phyloP scores from a whole-genome alignment of 805 yeast genomes.

The Metschnikowia similis region DNA sequence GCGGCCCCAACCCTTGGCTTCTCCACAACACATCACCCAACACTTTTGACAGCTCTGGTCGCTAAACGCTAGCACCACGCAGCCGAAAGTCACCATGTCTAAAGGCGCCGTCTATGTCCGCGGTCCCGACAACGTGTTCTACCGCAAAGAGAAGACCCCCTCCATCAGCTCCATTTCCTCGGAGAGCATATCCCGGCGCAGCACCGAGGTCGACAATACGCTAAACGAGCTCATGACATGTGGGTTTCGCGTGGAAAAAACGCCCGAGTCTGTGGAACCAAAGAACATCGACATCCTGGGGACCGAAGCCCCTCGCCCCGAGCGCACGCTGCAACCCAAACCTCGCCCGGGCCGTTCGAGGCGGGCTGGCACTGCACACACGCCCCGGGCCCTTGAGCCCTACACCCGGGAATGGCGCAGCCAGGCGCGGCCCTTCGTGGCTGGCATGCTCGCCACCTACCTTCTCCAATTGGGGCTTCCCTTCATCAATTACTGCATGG shows the following conservation, averaged over 20 bases:
- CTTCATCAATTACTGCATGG: slow-evolving; percentile 18
- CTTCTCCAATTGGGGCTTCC: slow-evolving; percentile 21
- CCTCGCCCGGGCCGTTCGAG: background rate
- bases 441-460: slow-evolving; percentile 25
- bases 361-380: background rate
- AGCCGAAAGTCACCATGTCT: background rate
- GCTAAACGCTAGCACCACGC: too few species aligned
- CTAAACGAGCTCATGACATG: slow-evolving; percentile 31
- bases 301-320: background rate
- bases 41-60: too few species aligned
- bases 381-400: background rate
- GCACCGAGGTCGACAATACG: slow-evolving; percentile 22
- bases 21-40: too few species aligned
- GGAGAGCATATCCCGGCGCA: slow-evolving; percentile 26
- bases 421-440: slow-evolving; percentile 18
- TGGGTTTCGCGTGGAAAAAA: slow-evolving; percentile 21
- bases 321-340: background rate
- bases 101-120: slow-evolving; percentile 10
- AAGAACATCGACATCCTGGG: background rate
- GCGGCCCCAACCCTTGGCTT: too few species aligned
- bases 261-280: background rate
- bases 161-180: slow-evolving; percentile 39
- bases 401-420: background rate
- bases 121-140: slow-evolving; percentile 9
- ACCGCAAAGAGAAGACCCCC: slow-evolving; percentile 13